Base-by-base conservation (phyloP, 129 eudicot species). In the Saposhnikovia divaricata region DNA sequence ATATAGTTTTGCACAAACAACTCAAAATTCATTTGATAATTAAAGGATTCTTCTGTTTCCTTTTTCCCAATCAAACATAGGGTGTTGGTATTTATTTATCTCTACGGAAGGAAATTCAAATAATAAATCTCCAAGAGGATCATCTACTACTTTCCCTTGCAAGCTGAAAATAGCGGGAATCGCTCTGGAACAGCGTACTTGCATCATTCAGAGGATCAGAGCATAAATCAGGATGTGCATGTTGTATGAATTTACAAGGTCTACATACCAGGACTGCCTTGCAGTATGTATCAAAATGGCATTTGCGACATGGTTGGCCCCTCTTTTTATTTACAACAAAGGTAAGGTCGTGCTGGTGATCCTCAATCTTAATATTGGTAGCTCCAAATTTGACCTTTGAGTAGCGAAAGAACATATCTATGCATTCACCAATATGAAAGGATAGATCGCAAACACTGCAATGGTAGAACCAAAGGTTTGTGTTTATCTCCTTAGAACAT, bases 331-430 rank as follows among this genome's bases (percentile, higher is more conserved):
- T n/a, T 63, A n/a, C 38, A 63, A 63, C 37, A 63, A 63, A 63
- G 15, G 70, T 63, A 15, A 63, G 70, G 70, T 38, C 70, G 15
- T 63, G 70, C 16, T 63, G 70, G 70, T 63, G 70, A 63, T 38
- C 70, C 70, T 63, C 70, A 25, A n/a, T 63, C 70, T 25, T 63
- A 25, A 63, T 63, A 63, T 63, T 63, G 9, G 70, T 63, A 63
- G 70, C 70, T 3, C 70, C 70, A 63, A 63, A 63, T 34, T 63
- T 63, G 38, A 63, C 12, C 37, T 27, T 63, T 63, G 70, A 63
- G 70, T 63, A 63, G 5, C 6, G 34, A 9, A 63, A 57, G n/a
- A 57, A 63, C 37, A 4, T 37, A 61, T 61, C 16, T 11, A 61
- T 9, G 34, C 69, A 61, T 27, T 61, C 34, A 4, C 10, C 2